Evolutionary conservation across 2,329 filamentous ascomycete genomes (phyloP), one percentile per base, ranked within the genome.

Genomic region (Fusarium newnesense): DNA sequence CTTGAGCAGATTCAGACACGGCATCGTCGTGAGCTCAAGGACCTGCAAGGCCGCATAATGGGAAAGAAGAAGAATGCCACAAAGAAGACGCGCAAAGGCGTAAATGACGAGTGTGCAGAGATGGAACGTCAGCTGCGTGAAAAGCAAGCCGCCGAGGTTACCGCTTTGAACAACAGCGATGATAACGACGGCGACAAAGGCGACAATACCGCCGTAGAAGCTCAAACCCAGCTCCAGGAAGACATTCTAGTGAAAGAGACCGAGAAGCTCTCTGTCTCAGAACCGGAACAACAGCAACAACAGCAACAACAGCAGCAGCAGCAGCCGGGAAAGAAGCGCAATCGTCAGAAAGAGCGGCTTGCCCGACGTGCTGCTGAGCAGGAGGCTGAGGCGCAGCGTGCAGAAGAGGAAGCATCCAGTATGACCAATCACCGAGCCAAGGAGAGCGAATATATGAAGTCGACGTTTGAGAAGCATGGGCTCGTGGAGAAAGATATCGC

Each of bases 11-110:
- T 96, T 63, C 91, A 94, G 77, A 85, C 91, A 42, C 92, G 92
- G 52, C 96, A 99, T 81, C 91, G 94, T 77, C 96, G 94, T 82
- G 96, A 99, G 84, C 91, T 93, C 81, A 92, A 91, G 76, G 96
- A 98, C 69, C 87, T 99, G 32, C 94, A 97, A 81, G 89, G 90
- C 57, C 91, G 92, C 67, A 91, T 97, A 79, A 98, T 94, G 9
- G 95, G 93, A 84, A 98, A 98, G 88, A 99, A 98, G 87, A 98
- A 98, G 86, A 92, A 93, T 76, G 95, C 96, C 21, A 97, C 93
- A 52, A 99, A 98, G 84, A 94, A 91, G 90, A 95, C 88, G 76
- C 90, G 85, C 78, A 94, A 92, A 80, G 91, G 92, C 34, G 86
- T 96, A 78, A 94, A 93, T 44, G 87, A 92, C 59, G 93, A 96